phyloP scores from a whole-genome alignment of 345 rosid species.

The Reutealis trisperma region DNA sequence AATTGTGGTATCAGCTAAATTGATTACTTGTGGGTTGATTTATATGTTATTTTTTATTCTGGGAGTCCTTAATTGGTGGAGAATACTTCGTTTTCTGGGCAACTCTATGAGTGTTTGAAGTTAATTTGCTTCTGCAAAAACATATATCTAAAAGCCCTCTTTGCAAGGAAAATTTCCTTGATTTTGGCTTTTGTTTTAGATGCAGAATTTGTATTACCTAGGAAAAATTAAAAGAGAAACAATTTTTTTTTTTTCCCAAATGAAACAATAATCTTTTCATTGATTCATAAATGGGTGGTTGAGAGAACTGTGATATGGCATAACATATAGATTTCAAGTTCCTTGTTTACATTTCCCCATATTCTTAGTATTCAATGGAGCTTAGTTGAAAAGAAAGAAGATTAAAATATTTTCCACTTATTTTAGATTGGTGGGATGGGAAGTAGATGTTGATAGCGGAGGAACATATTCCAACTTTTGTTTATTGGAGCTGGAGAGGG shows the following conservation, averaged over 20 bases:
- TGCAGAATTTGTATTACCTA: not conserved
- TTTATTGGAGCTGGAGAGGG: not conserved
- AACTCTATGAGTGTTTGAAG: not conserved
- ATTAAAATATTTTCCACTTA: slow-evolving; percentile 2
- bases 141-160: not conserved
- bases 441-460: no score
- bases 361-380: not conserved
- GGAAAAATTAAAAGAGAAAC: not conserved
- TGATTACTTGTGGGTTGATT: not conserved
- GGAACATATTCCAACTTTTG: not conserved
- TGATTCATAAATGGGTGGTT: not conserved
- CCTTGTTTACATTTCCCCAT: not conserved
- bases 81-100: not conserved
- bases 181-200: not conserved
- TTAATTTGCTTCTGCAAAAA: not conserved
- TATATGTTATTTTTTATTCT: not conserved
- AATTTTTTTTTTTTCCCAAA: no score
- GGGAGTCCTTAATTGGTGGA: not conserved
- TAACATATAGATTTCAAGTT: not conserved
- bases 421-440: not conserved
- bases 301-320: not conserved
- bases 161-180: not conserved
- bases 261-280: no score
- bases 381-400: not conserved
- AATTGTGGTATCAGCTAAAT: not conserved